Percentiles rank a stretch among this genome's conserved stretches.
Conservation (phyloP, 2,329 filamentous ascomycete species). For the Drechslerella stenobrocha region DNA sequence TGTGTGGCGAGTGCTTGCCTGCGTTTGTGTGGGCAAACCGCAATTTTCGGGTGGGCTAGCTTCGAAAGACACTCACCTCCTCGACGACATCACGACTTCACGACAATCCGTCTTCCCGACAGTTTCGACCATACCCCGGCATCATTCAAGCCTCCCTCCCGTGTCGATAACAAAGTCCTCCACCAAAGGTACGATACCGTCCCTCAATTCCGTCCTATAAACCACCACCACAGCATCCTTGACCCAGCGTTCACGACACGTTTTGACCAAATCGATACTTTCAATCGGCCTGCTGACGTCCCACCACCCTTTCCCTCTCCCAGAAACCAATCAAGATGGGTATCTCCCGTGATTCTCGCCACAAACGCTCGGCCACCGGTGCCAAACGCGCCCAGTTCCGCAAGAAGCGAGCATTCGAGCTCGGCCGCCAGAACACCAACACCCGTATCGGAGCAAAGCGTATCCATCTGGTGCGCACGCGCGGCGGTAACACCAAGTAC, state of each 20-base stretch:
- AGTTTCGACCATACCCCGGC: slow-evolving; percentile 25
- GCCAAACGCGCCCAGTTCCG: slow-evolving; percentile 95
- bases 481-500: slow-evolving; percentile 99
- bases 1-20: slow-evolving; percentile 7
- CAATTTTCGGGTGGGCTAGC: slow-evolving; percentile 36
- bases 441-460: slow-evolving; percentile 98
- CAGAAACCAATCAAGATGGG: slow-evolving; percentile 74
- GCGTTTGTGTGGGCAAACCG: slow-evolving; percentile 27
- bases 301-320: slow-evolving; percentile 54
- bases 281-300: slow-evolving; percentile 20
- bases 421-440: slow-evolving; percentile 98
- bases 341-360: slow-evolving; percentile 99
- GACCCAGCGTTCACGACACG: slow-evolving; percentile 2
- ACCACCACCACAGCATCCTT: neutral
- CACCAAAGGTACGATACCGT: slow-evolving; percentile 43
- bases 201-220: neutral
- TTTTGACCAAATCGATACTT: neutral
- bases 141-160: slow-evolving; percentile 2
- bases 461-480: slow-evolving; percentile 94
- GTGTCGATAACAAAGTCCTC: slow-evolving; percentile 28
- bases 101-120: slow-evolving; percentile 21
- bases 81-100: slow-evolving; percentile 48
- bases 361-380: slow-evolving; percentile 99
- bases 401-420: slow-evolving; percentile 99
- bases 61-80: slow-evolving; percentile 21